Evolutionary conservation across 78 protist species (phyloP), one percentile per base, ranked within the genome.

Genomic region (Blattamonas nauphoetae): DNA sequence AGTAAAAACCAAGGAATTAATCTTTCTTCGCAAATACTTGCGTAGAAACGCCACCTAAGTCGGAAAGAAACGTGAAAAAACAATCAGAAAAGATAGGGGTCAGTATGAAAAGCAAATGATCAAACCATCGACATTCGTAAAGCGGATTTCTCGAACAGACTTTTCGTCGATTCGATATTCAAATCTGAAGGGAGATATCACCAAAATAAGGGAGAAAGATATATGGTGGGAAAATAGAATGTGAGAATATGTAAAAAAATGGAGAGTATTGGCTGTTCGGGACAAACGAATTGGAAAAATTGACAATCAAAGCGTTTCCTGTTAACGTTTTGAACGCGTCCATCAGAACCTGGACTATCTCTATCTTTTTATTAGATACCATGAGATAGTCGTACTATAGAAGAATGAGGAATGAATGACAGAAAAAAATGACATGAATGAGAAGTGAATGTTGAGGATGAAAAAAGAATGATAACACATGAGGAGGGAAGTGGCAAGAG

Each of bases 151-250:
- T 11, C 83, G 33, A 38, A 79, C 6, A 21, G 83, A 32, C 32
- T 79, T 21, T 6, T 6, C 83, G 6, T 79, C 21, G 83, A 79
- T 79, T 79, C 83, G 33, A 79, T 79, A 79, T 33, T 79, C 83
- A 21, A 79, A 79, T 6, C 21, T 6, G 5, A 55, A 55, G 21
- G 71, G 38, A 55, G 71, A 55, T 55, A 55, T 29, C 11, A 29
- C 21, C 21, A 29, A 55, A 55, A 55, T 55, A 29, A 29, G 71
- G 38, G 21, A 55, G 71, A 55, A 55, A 55, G 11, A 29, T 11
- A 55, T 55, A 55, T 29, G 21, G 21, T 55, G 71, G 21, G 71
- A 29, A 55, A 29, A 55, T 55, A n/a, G n/a, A n/a, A n/a, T n/a
- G n/a, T n/a, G n/a, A 46, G 35, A 5, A 46, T 6, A 5, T 5